A percentile compares a stretch with the other conserved stretches of the same genome.
phyloP scores from a whole-genome alignment of 441 rosid genomes.

The Raphanus hybrid region DNA sequence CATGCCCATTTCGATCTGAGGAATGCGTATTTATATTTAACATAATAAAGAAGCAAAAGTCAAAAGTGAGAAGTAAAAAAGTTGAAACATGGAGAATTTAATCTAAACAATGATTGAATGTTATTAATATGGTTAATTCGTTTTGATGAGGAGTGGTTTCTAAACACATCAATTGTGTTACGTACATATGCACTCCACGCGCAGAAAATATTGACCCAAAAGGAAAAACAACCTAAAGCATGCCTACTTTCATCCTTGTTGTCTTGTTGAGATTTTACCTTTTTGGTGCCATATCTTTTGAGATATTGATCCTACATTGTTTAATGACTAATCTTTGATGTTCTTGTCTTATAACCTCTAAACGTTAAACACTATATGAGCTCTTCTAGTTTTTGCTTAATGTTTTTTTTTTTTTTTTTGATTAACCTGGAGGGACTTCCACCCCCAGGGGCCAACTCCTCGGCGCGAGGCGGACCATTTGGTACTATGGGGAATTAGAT shows the following conservation, averaged over 20 bases:
- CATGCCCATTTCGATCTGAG: constrained; percentile 11
- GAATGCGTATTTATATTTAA: background rate
- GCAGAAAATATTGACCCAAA: constrained; percentile 40
- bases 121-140: constrained; percentile 30
- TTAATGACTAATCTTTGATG: background rate
- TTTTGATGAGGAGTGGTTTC: constrained; percentile 37
- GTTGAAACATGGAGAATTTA: background rate
- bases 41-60: constrained; percentile 15
- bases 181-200: constrained; percentile 38
- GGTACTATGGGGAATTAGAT: too few relatives aligned
- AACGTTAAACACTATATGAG: background rate
- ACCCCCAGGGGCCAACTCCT: too few relatives aligned
- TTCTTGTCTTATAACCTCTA: background rate
- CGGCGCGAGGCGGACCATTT: too few relatives aligned
- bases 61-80: constrained; percentile 33
- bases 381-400: background rate
- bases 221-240: constrained; percentile 23
- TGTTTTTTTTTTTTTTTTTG: too few relatives aligned
- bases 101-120: constrained; percentile 24
- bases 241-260: constrained; percentile 26
- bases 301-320: background rate
- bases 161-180: constrained; percentile 39
- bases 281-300: constrained; percentile 34
- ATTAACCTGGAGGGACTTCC: too few relatives aligned
- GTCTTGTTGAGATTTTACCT: constrained; percentile 29